Conservation (phyloP, 495 filamentous ascomycete genomes). For the Apiosordaria backusii region DNA sequence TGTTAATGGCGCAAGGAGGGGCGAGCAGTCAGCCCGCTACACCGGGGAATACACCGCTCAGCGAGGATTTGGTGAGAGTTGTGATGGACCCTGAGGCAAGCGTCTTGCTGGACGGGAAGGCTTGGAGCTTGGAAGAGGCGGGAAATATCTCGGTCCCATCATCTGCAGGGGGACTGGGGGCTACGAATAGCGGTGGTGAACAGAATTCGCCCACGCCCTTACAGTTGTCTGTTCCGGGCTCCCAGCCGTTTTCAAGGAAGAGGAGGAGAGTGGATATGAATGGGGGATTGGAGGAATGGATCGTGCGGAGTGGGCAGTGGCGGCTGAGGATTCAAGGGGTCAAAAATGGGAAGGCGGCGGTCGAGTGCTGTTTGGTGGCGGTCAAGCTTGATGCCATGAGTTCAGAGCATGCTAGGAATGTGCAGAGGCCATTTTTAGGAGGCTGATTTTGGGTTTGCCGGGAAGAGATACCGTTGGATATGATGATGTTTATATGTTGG, state of each 20-base stretch:
- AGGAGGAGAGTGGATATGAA: slow-evolving; percentile 44
- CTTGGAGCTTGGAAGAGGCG: slow-evolving; percentile 34
- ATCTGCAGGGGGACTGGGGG: slow-evolving; percentile 11
- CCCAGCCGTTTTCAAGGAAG: slow-evolving; percentile 40
- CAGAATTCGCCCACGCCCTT: slow-evolving; percentile 34
- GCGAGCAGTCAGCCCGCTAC: slow-evolving; percentile 54
- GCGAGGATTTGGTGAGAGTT: slow-evolving; percentile 68
- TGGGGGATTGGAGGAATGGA: slow-evolving; percentile 51
- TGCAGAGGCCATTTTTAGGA: slow-evolving; percentile 60
- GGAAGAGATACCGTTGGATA: neutral
- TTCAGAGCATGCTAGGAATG: slow-evolving; percentile 65
- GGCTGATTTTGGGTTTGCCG: neutral
- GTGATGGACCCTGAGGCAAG: slow-evolving; percentile 63
- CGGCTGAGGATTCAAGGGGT: slow-evolving; percentile 62
- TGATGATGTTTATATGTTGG: neutral
- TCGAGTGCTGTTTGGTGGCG: slow-evolving; percentile 66
- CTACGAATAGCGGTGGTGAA: slow-evolving; percentile 26
- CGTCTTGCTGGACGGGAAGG: slow-evolving; percentile 66
- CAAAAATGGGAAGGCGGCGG: slow-evolving; percentile 50
- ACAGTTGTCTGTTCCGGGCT: neutral
- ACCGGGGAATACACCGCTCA: slow-evolving; percentile 66
- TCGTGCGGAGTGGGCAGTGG: slow-evolving; percentile 79
- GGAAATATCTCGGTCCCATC: slow-evolving; percentile 10
- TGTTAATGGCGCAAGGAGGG: slow-evolving; percentile 59
- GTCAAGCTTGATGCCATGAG: slow-evolving; percentile 79